Conservation (phyloP, 139 green algal genomes). For the Eudorina sp. region DNA sequence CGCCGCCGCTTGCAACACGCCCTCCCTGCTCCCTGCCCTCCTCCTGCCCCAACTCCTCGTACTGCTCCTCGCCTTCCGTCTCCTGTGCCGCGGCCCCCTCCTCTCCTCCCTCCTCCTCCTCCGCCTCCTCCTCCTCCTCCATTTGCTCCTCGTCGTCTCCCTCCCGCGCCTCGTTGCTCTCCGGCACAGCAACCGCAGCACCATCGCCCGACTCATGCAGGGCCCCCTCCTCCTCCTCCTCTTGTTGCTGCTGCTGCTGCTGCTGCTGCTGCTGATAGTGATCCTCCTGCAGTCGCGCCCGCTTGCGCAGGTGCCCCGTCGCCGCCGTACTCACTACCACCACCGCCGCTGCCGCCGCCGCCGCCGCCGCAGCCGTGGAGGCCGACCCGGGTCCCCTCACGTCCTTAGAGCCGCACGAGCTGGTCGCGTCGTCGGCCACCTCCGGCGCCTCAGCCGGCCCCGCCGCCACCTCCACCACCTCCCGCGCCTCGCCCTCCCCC, state of each 20-base stretch:
- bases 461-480: not conserved
- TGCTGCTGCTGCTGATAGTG: constrained; percentile 2
- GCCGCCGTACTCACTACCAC: not conserved
- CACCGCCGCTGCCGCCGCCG: not conserved
- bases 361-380: not conserved
- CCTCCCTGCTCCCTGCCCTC: no score
- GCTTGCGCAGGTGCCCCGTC: not conserved
- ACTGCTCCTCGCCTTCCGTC: not conserved
- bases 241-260: not conserved
- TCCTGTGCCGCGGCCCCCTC: not conserved
- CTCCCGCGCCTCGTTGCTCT: no score
- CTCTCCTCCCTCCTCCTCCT: not conserved
- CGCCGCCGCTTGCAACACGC: no score
- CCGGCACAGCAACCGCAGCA: no score
- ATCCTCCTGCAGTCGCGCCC: not conserved
- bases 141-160: no score
- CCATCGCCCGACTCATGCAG: no score
- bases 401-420: constrained; percentile 8
- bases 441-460: not conserved
- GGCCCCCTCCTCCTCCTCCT: not conserved
- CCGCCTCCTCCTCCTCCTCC: not conserved
- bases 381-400: no score
- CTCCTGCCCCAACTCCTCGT: not conserved
- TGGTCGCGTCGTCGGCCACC: constrained; percentile 2
- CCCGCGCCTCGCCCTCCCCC: not conserved